Base-by-base conservation (phyloP, 108 stramenopile genomes). In the Cyclotella atomus region DNA sequence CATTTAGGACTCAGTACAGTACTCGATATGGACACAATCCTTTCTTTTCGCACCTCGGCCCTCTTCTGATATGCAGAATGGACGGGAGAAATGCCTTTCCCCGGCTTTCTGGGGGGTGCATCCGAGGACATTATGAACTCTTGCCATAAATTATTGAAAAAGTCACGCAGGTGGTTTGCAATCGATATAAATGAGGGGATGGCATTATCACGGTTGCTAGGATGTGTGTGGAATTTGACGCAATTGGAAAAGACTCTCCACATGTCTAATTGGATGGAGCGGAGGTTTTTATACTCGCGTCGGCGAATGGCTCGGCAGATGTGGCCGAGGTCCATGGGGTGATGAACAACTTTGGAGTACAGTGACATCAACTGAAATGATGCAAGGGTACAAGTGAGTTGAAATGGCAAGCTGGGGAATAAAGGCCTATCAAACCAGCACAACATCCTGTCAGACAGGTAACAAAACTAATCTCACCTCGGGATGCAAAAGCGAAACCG, bases 181-280 rank as follows among this genome's bases (percentile, higher is more conserved):
- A 95, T 95, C 0, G 88, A 89, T 25, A 92, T 80, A 45, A 95
- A 95, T 23, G 88, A 87, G 9, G 94, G 94, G 23, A 95, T 88
- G 6, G 90, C 89, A 70, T 72, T 65, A 10, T 93, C 90, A 49
- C 80, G 84, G 73, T 90, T 95, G 84, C 59, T 74, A 14, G 87
- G 90, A 63, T 92, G 88, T 15, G 89, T 91, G 73, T 95, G 94
- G 57, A 88, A 95, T 50, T 87, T 88, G 70, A 91, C 77, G 77
- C 94, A 95, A 59, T 95, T 95, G 20, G 86, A 81, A 65, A 95
- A 95, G 61, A 95, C 88, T n/a, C 91, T 82, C 94, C 94, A 95
- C 36, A 91, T 81, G 76, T 95, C 94, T 43, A 95, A 46, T 29
- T 87, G 91, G 19, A 95, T 75, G 27, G 86, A 85, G 30, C 94